These are phyloP conservation scores for Aphanomyces cochlioides DNA, from an alignment of 352 stramenopile species.

Conservation along the genomic window DNA sequence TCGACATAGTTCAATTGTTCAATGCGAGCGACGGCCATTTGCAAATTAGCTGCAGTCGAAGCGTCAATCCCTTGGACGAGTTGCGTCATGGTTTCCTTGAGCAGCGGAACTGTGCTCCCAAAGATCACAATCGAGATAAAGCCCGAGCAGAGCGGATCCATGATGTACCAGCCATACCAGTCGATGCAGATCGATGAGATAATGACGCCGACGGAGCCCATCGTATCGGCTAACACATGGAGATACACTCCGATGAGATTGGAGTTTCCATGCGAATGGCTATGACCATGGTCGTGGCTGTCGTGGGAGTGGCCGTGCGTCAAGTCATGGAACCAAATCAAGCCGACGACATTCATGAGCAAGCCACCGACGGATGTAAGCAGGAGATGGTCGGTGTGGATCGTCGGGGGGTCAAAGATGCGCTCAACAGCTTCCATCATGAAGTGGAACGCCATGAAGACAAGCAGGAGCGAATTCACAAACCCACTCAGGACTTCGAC, in stretches of 20 bases:
- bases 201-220: slow-evolving; percentile 87
- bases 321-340: slow-evolving; percentile 89
- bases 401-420: slow-evolving; percentile 67
- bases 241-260: slow-evolving; percentile 91
- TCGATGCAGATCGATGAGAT: slow-evolving; percentile 83
- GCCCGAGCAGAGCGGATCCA: slow-evolving; percentile 76
- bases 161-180: slow-evolving; percentile 77
- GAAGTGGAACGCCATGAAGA: slow-evolving; percentile 81
- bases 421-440: slow-evolving; percentile 71
- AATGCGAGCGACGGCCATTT: neutral
- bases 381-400: slow-evolving; percentile 80
- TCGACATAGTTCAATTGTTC: neutral
- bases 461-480: slow-evolving; percentile 78
- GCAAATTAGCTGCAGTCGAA: neutral
- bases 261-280: slow-evolving; percentile 46
- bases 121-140: slow-evolving; percentile 83
- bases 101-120: slow-evolving; percentile 69
- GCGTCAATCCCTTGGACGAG: slow-evolving; percentile 60
- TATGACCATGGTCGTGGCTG: neutral
- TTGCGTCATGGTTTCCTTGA: slow-evolving; percentile 69
- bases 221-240: slow-evolving; percentile 84
- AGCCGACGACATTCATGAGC: slow-evolving; percentile 80
- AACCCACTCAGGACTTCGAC: slow-evolving; percentile 85
- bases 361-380: slow-evolving; percentile 79
- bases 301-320: slow-evolving; percentile 67